Conservation (phyloP, 495 filamentous ascomycete species). For the Neurospora tetraspora region DNA sequence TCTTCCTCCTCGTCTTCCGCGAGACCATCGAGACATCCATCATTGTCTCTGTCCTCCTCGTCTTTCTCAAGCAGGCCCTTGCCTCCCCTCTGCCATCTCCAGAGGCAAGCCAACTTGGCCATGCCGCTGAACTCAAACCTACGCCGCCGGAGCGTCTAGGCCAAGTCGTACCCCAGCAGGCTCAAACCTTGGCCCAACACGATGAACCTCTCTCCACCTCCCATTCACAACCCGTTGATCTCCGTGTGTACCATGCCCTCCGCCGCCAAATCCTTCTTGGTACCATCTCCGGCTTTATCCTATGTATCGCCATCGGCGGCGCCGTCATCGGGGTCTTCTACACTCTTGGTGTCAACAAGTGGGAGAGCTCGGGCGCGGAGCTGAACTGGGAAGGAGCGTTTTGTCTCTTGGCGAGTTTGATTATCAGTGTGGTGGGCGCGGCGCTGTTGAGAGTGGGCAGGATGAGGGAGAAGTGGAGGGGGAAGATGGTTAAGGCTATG, state of each 20-base stretch:
- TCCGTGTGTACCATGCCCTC: background rate
- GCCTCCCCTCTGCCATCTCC: constrained; percentile 43
- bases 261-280: constrained; percentile 29
- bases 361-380: constrained; percentile 45
- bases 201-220: background rate
- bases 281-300: constrained; percentile 47
- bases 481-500: constrained; percentile 61
- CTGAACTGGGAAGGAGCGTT: constrained; percentile 74
- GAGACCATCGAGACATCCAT: constrained; percentile 74
- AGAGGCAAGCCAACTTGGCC: constrained; percentile 24
- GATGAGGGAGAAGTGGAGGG: constrained; percentile 75
- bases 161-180: background rate
- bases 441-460: constrained; percentile 75
- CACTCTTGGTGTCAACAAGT: constrained; percentile 52
- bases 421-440: constrained; percentile 71
- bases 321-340: constrained; percentile 79
- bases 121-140: background rate
- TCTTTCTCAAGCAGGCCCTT: constrained; percentile 72
- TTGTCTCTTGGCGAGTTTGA: constrained; percentile 55
- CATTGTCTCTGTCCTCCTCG: constrained; percentile 72
- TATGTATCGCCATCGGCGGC: constrained; percentile 59
- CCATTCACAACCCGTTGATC: background rate
- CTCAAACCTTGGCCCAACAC: background rate
- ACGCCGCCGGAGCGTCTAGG: background rate
- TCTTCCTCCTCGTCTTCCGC: constrained; percentile 83